phyloP scores from a whole-genome alignment of 148 eudicot species.

The Beta vulgaris region DNA sequence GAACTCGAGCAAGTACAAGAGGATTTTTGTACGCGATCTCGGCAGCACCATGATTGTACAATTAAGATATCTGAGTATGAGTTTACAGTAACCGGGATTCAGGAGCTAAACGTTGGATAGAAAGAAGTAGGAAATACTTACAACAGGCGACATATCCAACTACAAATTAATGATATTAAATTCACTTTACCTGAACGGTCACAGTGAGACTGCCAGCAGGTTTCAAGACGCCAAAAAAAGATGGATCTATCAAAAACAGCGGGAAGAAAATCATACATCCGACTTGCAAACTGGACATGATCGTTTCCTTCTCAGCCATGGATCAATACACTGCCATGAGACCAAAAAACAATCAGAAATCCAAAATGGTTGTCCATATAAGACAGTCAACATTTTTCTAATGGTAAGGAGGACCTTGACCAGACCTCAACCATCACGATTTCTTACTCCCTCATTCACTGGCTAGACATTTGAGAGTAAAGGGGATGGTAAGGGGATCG shows the following conservation, averaged over 20 bases:
- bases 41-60: background rate
- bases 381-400: background rate
- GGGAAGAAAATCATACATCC: slow-evolving; percentile 40
- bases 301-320: slow-evolving; percentile 83
- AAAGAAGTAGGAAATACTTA: too few relatives aligned
- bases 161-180: background rate
- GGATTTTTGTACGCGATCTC: background rate
- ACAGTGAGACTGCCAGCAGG: background rate
- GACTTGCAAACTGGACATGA: slow-evolving; percentile 95
- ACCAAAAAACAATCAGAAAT: background rate
- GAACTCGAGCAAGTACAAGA: background rate
- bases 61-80: background rate
- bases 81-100: background rate
- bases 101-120: too few relatives aligned
- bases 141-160: background rate
- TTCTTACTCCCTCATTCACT: too few relatives aligned
- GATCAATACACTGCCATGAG: slow-evolving; percentile 84
- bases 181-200: slow-evolving; percentile 17
- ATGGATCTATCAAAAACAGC: background rate
- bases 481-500: too few relatives aligned
- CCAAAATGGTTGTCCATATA: background rate
- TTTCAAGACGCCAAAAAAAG: background rate
- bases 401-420: too few relatives aligned
- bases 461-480: too few relatives aligned
- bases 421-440: too few relatives aligned